Base-by-base conservation (phyloP, 164 flowering plant genomes). In the Berberis vulgaris region DNA sequence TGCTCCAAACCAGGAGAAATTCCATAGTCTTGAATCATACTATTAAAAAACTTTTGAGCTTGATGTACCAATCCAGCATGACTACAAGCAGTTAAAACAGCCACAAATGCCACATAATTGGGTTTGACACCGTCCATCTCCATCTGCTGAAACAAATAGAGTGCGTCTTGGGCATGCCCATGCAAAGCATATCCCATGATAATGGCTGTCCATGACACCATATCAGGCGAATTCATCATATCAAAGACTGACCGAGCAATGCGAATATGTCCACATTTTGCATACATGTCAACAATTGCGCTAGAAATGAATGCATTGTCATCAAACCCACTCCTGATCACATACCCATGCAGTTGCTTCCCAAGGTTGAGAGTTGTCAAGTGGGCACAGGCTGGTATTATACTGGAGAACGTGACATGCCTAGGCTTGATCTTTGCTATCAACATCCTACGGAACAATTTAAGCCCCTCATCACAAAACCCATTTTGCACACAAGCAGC, bases 141-240 rank as follows among this genome's bases (percentile, higher is more conserved):
- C 97, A 88, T 92, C 65, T 74, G 75, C 68, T 77, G 66, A 66
- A 92, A 92, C 38, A 86, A 75, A 45, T 70, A 67, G 44, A 88
- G 74, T 54, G 98, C 93, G 41, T 82, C 82, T 59, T 54, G 58
- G 54, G 88, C 88, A 69, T 71, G 75, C 13, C 98, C 97, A 65
- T 92, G 86, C 65, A 81, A 63, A 61, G 96, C 97, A 79, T 78
- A 83, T 26, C 89, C 98, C 97, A 85, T 89, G 47, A 89, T 82
- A 74, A 92, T 88, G 75, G 98, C 91, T 26, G 96, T 89, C 91
- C 91, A 89, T 39, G 96, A 80, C 45, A 93, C 90, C 69, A 79
- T 71, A 75, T 90, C 98, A 45, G 77, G 86, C 55, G 57, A 54
- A 59, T 79, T 73, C 78, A 87, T 88, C 41, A 68, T 69, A 66